Evolutionary conservation across 306 rosid genomes (phyloP), one percentile per base, ranked within the genome.

Genomic region (Hylodesmum podocarpum): DNA sequence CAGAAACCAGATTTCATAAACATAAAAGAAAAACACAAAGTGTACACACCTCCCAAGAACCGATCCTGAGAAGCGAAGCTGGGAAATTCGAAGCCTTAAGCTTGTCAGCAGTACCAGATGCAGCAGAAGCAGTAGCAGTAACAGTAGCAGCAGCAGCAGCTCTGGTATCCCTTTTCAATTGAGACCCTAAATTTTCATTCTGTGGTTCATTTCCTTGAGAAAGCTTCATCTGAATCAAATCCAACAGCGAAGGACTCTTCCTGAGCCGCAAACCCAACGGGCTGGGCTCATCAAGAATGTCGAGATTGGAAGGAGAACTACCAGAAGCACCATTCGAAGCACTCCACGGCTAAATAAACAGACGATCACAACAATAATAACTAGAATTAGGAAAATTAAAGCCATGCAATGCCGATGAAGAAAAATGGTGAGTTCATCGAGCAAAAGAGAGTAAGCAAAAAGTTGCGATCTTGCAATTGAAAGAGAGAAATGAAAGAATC

Each of bases 221-320:
- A 28, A 93, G 98, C 68, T 83, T 91, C 98, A 84, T 88, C 70
- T 93, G 92, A 82, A 91, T 89, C 80, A 93, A 87, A 73, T 93
- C 98, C 80, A 89, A 71, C 62, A 93, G 66, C 0, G 98, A 93
- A 1, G 93, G 97, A 46, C 98, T 93, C 89, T 93, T 93, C 78
- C 87, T 87, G 64, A 93, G 85, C 50, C 87, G 87, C 89, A 93
- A 79, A 55, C 97, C 98, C 82, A 93, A 79, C 24, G 97, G 98
- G 68, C 98, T 93, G 28, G 97, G 98, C 87, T 93, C 98, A 69
- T 93, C 89, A 31, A 93, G 98, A 19, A 96, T 96, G 44, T 86
- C 80, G 78, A 64, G 83, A 70, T 84, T 88, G 0, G 88, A 71
- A 54, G 92, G 66, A 36, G 80, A 77, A 21, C 80, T 49, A 25